Evolutionary conservation across 345 rosid species (phyloP), one percentile per base, ranked within the genome.

Genomic region (Microthlaspi erraticum): DNA sequence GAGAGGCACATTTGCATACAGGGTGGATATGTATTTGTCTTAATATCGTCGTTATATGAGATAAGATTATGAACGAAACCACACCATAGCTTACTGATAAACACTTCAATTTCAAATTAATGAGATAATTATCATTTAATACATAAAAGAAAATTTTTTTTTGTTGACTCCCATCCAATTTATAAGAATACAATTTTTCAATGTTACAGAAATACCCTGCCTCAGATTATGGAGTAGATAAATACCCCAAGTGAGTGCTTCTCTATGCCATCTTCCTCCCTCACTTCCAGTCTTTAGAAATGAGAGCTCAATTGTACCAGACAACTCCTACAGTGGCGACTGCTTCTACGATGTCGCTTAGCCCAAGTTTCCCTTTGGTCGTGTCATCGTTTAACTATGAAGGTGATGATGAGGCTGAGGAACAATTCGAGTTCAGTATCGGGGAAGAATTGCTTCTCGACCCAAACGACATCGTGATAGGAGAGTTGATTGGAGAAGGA

Each of bases 401-500:
- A 3, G 75, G 39, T 8, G 63, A 59, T 32, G 34, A 32, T 7
- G 74, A 57, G 34, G 14, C 60, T 3, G 64, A 48, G 2, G 58
- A 54, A 6, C 48, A 31, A 9, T 86, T 80, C 54, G 69, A 33
- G 39, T 82, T 83, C 49, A 64, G 14, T 19, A 82, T 88, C 57
- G 80, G 74, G 36, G 50, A 23, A 3, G 78, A 67, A 42, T 71
- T 80, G 74, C 75, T 88, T 42, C 60, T 88, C 58, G 75, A 86
- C 38, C 77, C 82, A 33, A 43, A 77, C 29, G 62, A 5, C 19
- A 53, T 88, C 36, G 39, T 39, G 36, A 11, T 69, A 1, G 69
- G 72, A 12, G 67, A 65, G 36, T 77, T 82, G 79, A 86, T 86
- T 16, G 83, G 87, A 10, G 86, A 83, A 75, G 94, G 94, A 41